phyloP scores from a whole-genome alignment of 805 yeast genomes.

The Candida silvicultrix region DNA sequence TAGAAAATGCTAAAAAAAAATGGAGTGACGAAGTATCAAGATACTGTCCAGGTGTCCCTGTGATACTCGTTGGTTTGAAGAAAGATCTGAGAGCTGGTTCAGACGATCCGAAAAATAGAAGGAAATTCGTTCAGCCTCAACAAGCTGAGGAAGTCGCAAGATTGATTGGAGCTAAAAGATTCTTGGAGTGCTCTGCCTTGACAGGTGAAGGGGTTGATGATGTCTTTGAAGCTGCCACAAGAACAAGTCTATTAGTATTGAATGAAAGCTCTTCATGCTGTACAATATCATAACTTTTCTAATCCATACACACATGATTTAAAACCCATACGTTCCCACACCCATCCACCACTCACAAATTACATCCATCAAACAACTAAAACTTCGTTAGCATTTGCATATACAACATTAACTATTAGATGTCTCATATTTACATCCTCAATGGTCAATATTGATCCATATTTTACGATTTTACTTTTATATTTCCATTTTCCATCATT shows the following conservation, averaged over 20 bases:
- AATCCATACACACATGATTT: no score
- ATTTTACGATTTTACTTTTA: no score
- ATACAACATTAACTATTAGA: no score
- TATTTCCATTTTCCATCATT: neutral
- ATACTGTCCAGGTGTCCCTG: slow-evolving; percentile 77
- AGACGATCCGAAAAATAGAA: slow-evolving; percentile 26
- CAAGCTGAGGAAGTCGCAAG: slow-evolving; percentile 69
- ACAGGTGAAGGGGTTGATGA: slow-evolving; percentile 96
- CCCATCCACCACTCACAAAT: no score
- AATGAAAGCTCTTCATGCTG: slow-evolving; percentile 40
- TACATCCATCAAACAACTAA: neutral
- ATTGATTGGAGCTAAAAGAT: slow-evolving; percentile 75
- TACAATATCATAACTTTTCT: slow-evolving; percentile 11
- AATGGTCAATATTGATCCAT: no score
- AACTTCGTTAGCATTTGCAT: neutral
- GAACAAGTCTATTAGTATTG: slow-evolving; percentile 64
- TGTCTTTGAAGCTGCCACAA: slow-evolving; percentile 85
- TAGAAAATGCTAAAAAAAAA: slow-evolving; percentile 74
- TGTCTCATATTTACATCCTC: no score
- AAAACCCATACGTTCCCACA: no score
- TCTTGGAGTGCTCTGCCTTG: slow-evolving; percentile 83
- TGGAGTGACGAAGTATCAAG: slow-evolving; percentile 83
- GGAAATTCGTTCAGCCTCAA: slow-evolving; percentile 40
- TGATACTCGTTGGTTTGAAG: slow-evolving; percentile 76
- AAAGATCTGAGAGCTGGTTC: slow-evolving; percentile 61